Base-by-base conservation (phyloP, 495 filamentous ascomycete species). In the Penicillium manginii region DNA sequence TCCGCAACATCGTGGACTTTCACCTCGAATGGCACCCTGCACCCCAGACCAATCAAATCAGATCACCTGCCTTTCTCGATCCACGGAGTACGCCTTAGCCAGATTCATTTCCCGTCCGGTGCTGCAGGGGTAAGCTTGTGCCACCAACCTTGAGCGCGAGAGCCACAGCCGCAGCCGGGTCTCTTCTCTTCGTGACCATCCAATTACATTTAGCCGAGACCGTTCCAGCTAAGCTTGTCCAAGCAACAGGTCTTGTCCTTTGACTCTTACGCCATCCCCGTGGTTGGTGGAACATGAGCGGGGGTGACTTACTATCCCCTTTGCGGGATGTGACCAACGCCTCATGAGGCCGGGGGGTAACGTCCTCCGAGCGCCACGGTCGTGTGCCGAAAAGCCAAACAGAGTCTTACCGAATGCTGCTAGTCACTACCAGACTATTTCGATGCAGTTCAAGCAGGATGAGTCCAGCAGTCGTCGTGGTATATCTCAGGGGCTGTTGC, bases 271-370 rank as follows among this genome's bases (percentile, higher is more conserved):
- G 40, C 18, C n/a, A 9, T 17, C n/a, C 40, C 40, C 8, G 17
- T 47, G 45, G 45, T 47, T 47, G 45, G 45, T 47, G 45, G 45
- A 47, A 47, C 26, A 0, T n/a, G 22, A 26, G 45, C 45, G 45
- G 45, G 42, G 45, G 35, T 37, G 35, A 12, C 9, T 9, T 3
- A 11, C 40, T 45, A 45, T 18, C 12, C 40, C 40, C 1, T 45
- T 37, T 37, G 2, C 35, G 40, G 40, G 40, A 19, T 45, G 40
- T 9, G 40, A 21, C 15, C 8, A 45, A 45, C 40, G 40, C 40
- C 40, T 45, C 40, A 45, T 45, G n/a, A n/a, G n/a, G 19, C 40
- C 18, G n/a, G n/a, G 5, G 40, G 26, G 17, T 4, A 45, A 18
- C n/a, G 17, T 9, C n/a, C 40, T 45, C 17, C n/a, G 5, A 17